Conservation (phyloP, 768 basidiomycete genomes). For the Naematelia aurantialba region DNA sequence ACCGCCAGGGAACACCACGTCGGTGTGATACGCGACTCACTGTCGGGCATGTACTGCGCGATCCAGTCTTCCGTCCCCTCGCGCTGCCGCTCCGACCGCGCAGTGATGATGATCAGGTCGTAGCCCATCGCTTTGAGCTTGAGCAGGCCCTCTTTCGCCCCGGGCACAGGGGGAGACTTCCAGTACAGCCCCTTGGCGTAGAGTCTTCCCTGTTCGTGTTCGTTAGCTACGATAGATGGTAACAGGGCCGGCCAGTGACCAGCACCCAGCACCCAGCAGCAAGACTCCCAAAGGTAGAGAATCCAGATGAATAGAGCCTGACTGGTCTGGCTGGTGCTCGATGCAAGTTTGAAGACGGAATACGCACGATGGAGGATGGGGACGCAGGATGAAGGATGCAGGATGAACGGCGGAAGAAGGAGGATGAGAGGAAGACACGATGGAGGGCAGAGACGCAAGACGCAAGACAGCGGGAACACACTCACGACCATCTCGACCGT, state of each 20-base stretch:
- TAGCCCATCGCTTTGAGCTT: constrained; percentile 63
- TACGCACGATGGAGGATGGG: no score
- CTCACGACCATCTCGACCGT: constrained; percentile 42
- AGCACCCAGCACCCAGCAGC: no score
- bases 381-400: constrained; percentile 1
- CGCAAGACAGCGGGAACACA: constrained; percentile 2
- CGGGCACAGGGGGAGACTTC: constrained; percentile 58
- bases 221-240: no score
- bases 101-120: constrained; percentile 69
- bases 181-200: constrained; percentile 34
- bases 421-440: no score
- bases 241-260: no score
- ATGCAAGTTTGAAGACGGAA: no score
- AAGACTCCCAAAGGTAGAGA: no score
- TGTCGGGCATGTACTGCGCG: constrained; percentile 63
- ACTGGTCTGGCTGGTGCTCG: no score
- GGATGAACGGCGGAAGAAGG: neutral
- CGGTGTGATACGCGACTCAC: constrained; percentile 19
- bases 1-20: neutral
- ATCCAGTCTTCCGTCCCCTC: constrained; percentile 67
- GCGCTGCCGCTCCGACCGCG: constrained; percentile 59
- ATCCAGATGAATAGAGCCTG: no score
- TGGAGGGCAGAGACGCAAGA: no score
- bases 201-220: constrained; percentile 25
- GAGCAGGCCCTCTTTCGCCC: constrained; percentile 61